Evolutionary conservation across 1,284 basidiomycete species (phyloP), one percentile per base, ranked within the genome.

Genomic region (Porodaedalea pini): DNA sequence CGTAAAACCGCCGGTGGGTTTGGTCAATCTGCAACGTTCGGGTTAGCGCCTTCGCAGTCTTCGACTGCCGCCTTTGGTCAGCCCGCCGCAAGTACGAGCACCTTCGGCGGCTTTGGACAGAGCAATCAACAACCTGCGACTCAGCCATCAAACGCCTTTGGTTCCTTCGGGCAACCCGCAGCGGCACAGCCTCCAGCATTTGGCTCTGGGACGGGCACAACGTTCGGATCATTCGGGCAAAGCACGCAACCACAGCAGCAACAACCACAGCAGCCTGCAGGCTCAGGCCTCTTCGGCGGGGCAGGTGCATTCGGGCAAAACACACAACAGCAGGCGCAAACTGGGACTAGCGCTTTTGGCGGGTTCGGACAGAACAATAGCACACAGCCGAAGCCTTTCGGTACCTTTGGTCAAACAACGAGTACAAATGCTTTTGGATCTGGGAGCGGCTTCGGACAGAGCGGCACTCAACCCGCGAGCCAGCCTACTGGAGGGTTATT

Each of bases 101-200:
- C 69, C 0, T 71, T 71, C 49, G 71, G 72, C 61, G 64, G 73
- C 15, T 83, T 83, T 59, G 81, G 81, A 25, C 74, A 74, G 60
- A 63, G 67, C 25, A 72, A 73, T 53, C 76, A 75, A 45, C 51
- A 50, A 43, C 55, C 21, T 6, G 2, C 54, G 6, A 47, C 57
- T 10, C 53, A 56, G 32, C 50, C 51, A 27, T 19, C 61, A 13
- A 56, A 51, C 29, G 43, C 54, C 13, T 61, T 61, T 34, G 68
- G 70, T 54, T 57, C 67, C 0, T 74, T 75, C 58, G 73, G 71
- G 17, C 65, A 64, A 44, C 59, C 62, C 5, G 51, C 62, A 3
- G 32, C 32, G 4, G 11, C 58, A 29, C 63, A 52, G 36, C 64
- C 65, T 19, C 23, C 59, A 27, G 55, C 54, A 13, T 60, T 60